These are phyloP conservation scores for Niveomyces coronatus DNA, from an alignment of 2,329 filamentous ascomycete species.

Conservation along the genomic window DNA sequence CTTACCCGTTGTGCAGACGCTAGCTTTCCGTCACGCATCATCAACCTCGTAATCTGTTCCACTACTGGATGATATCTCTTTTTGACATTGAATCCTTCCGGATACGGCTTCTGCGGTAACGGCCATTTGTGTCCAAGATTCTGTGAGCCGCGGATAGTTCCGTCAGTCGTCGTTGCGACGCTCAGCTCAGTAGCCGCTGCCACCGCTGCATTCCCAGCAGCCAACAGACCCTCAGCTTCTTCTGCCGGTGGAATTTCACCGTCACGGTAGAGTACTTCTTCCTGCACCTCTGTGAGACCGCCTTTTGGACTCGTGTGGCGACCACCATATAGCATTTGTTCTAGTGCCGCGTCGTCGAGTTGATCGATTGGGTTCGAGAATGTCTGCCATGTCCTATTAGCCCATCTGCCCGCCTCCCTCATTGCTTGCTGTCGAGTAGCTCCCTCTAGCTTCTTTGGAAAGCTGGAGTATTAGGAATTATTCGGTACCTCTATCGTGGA, in stretches of 20 bases:
- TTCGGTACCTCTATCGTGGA: neutral
- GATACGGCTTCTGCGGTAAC: conserved; percentile 56
- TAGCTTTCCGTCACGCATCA: conserved; percentile 90
- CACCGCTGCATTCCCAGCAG: conserved; percentile 14
- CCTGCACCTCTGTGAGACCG: conserved; percentile 32
- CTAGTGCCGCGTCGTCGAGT: conserved; percentile 26
- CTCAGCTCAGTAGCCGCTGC: neutral
- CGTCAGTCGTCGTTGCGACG: too few species aligned
- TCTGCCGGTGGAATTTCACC: conserved; percentile 29
- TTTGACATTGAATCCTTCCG: conserved; percentile 54
- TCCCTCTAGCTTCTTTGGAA: neutral
- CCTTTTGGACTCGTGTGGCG: conserved; percentile 20
- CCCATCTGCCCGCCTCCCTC: too few species aligned
- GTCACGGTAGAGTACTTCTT: conserved; percentile 31
- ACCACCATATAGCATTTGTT: conserved; percentile 27
- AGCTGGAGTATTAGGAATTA: neutral
- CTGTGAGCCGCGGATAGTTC: conserved; percentile 11
- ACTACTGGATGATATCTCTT: conserved; percentile 79
- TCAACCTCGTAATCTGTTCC: conserved; percentile 74
- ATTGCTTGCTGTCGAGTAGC: too few species aligned
- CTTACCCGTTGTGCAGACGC: conserved; percentile 78
- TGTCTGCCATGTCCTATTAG: conserved; percentile 11
- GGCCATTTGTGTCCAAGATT: conserved; percentile 65
- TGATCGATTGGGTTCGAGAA: conserved; percentile 14
- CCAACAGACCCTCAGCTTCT: conserved; percentile 22